These are phyloP conservation scores for Alternaria triticina DNA, from an alignment of 2,329 filamentous ascomycete species.

Conservation along the genomic window DNA sequence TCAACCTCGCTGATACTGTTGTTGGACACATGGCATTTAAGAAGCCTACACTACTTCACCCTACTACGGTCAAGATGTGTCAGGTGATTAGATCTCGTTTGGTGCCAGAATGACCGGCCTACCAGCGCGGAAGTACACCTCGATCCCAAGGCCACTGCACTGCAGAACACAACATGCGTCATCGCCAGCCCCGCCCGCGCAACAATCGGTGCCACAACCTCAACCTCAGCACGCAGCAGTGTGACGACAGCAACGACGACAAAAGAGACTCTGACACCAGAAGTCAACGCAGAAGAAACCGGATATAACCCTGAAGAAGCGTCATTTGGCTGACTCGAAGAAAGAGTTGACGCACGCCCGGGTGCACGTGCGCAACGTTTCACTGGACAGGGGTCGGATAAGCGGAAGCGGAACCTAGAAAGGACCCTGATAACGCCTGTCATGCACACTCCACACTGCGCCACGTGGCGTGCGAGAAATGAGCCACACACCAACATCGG, in stretches of 20 bases:
- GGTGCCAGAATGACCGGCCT: background rate
- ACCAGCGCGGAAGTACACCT: background rate
- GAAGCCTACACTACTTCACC: background rate
- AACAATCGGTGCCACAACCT: background rate
- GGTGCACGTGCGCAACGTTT: slow-evolving; percentile 10
- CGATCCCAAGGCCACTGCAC: background rate
- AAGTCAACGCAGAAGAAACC: background rate
- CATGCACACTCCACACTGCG: slow-evolving; percentile 1
- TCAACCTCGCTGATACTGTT: background rate
- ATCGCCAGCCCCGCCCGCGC: background rate
- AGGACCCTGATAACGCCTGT: slow-evolving; percentile 5
- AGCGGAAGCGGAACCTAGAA: background rate
- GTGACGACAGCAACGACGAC: background rate
- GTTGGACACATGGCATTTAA: background rate
- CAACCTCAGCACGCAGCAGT: background rate
- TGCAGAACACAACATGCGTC: background rate
- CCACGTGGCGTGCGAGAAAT: slow-evolving; percentile 8
- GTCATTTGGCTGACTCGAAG: background rate
- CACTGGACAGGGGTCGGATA: background rate
- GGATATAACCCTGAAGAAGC: background rate
- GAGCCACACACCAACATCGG: background rate
- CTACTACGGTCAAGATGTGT: background rate
- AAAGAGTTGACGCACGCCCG: slow-evolving; percentile 1
- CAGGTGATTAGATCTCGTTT: background rate
- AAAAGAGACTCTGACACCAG: background rate